Conservation (phyloP, 2,329 filamentous ascomycete species). For the Aspergillus jensenii region DNA sequence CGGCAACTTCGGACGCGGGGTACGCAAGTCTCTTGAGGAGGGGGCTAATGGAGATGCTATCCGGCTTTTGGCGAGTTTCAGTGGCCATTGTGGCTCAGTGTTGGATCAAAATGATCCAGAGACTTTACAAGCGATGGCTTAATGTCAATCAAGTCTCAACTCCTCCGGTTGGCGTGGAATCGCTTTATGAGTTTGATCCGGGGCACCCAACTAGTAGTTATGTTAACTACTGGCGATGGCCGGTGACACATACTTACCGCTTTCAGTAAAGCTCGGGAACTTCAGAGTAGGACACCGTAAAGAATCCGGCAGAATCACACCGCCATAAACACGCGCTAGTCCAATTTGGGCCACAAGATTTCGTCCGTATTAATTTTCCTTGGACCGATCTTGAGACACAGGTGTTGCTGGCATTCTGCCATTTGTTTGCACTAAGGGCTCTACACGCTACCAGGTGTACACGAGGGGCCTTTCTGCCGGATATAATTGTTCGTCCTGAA, state of each 20-base stretch:
- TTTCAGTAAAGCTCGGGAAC: slow-evolving; percentile 12
- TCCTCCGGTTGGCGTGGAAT: background rate
- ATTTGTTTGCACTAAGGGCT: background rate
- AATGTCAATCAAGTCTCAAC: background rate
- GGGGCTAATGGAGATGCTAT: slow-evolving; percentile 47
- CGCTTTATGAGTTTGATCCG: background rate
- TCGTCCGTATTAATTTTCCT: slow-evolving; percentile 20
- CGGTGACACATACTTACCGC: slow-evolving; percentile 14
- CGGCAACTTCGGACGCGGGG: slow-evolving; percentile 46
- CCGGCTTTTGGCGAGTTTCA: slow-evolving; percentile 27
- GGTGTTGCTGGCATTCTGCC: slow-evolving; percentile 8
- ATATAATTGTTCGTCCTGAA: background rate
- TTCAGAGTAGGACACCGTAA: background rate
- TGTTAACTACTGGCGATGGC: slow-evolving; percentile 3
- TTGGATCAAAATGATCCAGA: background rate
- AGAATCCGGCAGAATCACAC: slow-evolving; percentile 24
- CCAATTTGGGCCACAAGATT: slow-evolving; percentile 18
- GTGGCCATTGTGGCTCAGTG: slow-evolving; percentile 22
- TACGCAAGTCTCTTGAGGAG: slow-evolving; percentile 50
- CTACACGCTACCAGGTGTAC: background rate
- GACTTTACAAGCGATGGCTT: background rate
- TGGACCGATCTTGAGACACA: slow-evolving; percentile 2
- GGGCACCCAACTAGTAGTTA: background rate
- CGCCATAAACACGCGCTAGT: slow-evolving; percentile 18
- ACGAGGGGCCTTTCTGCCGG: background rate